These are phyloP conservation scores for Mollisiaceae sp. DNA, from an alignment of 2,329 filamentous ascomycete genomes.

Conservation along the genomic window DNA sequence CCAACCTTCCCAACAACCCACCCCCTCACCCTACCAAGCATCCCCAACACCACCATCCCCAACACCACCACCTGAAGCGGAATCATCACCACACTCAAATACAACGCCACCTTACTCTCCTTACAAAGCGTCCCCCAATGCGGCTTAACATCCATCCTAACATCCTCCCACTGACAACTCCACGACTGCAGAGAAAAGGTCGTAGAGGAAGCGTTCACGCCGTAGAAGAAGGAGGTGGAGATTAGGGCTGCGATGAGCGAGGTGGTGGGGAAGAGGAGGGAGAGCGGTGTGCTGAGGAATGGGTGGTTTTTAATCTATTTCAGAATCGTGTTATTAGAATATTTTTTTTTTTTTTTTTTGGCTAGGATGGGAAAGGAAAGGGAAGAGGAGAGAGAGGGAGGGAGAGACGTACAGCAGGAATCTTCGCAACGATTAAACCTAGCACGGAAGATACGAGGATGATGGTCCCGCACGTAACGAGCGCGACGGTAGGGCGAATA, in stretches of 20 bases:
- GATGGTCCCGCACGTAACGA: slow-evolving; percentile 57
- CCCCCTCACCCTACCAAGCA: slow-evolving; percentile 49
- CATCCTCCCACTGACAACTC: slow-evolving; percentile 63
- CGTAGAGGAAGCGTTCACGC: slow-evolving; percentile 56
- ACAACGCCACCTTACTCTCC: slow-evolving; percentile 59
- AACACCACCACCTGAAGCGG: slow-evolving; percentile 59
- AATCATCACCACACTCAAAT: slow-evolving; percentile 60
- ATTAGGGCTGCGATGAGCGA: slow-evolving; percentile 55
- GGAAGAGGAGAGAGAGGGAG: neutral
- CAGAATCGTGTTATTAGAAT: slow-evolving; percentile 12
- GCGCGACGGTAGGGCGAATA: slow-evolving; percentile 59
- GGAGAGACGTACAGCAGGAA: slow-evolving; percentile 52
- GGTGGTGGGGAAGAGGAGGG: slow-evolving; percentile 48
- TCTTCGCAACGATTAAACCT: slow-evolving; percentile 55
- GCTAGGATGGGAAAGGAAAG: too few species aligned
- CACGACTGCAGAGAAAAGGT: slow-evolving; percentile 64
- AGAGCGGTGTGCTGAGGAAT: slow-evolving; percentile 27
- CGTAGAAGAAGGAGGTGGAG: slow-evolving; percentile 62
- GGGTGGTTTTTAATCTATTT: slow-evolving; percentile 48
- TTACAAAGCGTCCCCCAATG: slow-evolving; percentile 62
- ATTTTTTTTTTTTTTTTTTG: neutral
- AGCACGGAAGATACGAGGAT: slow-evolving; percentile 54
- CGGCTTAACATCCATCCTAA: slow-evolving; percentile 58
- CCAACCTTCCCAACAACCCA: slow-evolving; percentile 30
- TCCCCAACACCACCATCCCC: slow-evolving; percentile 52